These are phyloP conservation scores for Lasiodiplodia citricola DNA, from an alignment of 2,329 filamentous ascomycete genomes.

Conservation along the genomic window DNA sequence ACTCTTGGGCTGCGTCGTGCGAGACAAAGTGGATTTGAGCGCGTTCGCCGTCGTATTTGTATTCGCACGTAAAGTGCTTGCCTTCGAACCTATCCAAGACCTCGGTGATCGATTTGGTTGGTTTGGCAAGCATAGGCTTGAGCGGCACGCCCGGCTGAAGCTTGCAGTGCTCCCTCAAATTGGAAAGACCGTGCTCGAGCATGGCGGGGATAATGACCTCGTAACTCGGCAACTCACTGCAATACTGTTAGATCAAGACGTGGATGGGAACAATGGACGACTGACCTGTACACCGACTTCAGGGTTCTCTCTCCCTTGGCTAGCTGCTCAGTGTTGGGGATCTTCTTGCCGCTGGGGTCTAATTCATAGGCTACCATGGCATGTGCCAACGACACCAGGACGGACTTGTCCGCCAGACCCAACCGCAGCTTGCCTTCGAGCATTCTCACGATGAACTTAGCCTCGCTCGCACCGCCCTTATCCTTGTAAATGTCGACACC, in stretches of 20 bases:
- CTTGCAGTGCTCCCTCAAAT: slow-evolving; percentile 83
- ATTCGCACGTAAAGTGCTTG: slow-evolving; percentile 96
- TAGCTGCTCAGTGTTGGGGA: slow-evolving; percentile 75
- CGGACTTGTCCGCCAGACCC: slow-evolving; percentile 88
- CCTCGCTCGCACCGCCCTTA: slow-evolving; percentile 92
- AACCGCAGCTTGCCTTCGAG: slow-evolving; percentile 92
- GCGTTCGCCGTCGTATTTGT: slow-evolving; percentile 97
- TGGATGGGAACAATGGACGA: background rate
- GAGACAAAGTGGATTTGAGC: slow-evolving; percentile 99
- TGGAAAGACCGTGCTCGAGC: slow-evolving; percentile 82
- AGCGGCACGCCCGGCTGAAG: slow-evolving; percentile 91
- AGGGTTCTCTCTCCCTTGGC: slow-evolving; percentile 83
- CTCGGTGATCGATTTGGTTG: slow-evolving; percentile 97
- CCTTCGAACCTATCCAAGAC: slow-evolving; percentile 95
- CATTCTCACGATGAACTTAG: slow-evolving; percentile 91
- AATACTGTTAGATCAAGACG: slow-evolving; percentile 40
- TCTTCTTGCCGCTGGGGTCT: slow-evolving; percentile 67
- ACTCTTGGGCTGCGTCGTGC: slow-evolving; percentile 74
- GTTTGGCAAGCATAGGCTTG: slow-evolving; percentile 98
- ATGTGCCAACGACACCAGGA: slow-evolving; percentile 87
- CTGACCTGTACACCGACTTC: slow-evolving; percentile 85
- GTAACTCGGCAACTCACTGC: slow-evolving; percentile 89
- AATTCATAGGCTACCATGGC: slow-evolving; percentile 86
- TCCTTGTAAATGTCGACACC: slow-evolving; percentile 83
- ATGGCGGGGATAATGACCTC: slow-evolving; percentile 92